A percentile compares a stretch with the other conserved stretches of the same genome.
Evolutionary conservation across 495 filamentous ascomycete genomes (phyloP).

Genomic region (Tuber brumale): DNA sequence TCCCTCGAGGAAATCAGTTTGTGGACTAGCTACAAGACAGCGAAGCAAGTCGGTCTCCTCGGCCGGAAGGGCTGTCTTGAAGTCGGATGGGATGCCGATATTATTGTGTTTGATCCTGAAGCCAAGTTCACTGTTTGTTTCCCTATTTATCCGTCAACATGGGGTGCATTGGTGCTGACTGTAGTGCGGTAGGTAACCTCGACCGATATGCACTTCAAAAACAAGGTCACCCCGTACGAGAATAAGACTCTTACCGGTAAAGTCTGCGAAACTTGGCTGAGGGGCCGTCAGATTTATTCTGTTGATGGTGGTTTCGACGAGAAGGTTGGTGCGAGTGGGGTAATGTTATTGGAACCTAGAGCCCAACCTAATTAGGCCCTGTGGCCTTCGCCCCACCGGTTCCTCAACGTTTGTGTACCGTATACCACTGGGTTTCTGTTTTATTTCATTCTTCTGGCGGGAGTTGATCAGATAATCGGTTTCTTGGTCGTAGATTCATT

Average conservation of each 20-base stretch:
- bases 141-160: conserved; percentile 3
- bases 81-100: conserved; percentile 83
- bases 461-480: not conserved
- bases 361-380: conserved; percentile 13
- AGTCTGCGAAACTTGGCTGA: conserved; percentile 84
- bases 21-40: conserved; percentile 81
- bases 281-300: conserved; percentile 69
- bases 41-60: conserved; percentile 82
- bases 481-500: not conserved
- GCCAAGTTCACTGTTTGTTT: conserved; percentile 64
- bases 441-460: not conserved
- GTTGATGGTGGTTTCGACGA: conserved; percentile 54
- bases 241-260: conserved; percentile 70
- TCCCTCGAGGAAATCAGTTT: conserved; percentile 66
- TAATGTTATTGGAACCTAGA: conserved; percentile 49
- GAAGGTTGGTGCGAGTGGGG: conserved; percentile 53
- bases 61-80: conserved; percentile 73
- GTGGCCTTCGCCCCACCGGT: not conserved
- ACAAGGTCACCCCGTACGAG: conserved; percentile 91
- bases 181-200: conserved; percentile 35
- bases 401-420: not conserved
- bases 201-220: conserved; percentile 79
- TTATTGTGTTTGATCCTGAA: conserved; percentile 84
- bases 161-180: not conserved
- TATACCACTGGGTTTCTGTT: not conserved